Conservation (phyloP, 2,329 filamentous ascomycete species). For the Aspergillus sp. region DNA sequence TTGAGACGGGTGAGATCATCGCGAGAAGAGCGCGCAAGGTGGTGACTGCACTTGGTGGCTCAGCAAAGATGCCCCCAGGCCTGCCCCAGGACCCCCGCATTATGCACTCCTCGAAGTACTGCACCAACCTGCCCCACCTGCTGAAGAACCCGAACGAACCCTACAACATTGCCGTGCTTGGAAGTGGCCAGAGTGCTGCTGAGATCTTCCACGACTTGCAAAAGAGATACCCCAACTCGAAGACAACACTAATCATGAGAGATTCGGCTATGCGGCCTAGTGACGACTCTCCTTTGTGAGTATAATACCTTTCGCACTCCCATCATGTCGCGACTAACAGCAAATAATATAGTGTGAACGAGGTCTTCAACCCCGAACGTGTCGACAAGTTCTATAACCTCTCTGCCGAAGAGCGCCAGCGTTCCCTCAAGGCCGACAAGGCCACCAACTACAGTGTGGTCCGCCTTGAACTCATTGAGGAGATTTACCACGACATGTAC, state of each 20-base stretch:
- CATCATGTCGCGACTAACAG: constrained; percentile 8
- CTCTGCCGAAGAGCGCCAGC: constrained; percentile 62
- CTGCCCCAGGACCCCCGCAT: constrained; percentile 72
- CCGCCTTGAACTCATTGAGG: constrained; percentile 83
- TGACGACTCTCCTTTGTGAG: constrained; percentile 94
- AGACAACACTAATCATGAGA: constrained; percentile 77
- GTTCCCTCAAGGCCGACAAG: constrained; percentile 67
- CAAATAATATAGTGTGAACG: constrained; percentile 72
- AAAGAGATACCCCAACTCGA: constrained; percentile 75
- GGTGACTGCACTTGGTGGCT: constrained; percentile 67
- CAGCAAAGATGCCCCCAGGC: constrained; percentile 68
- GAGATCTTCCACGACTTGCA: constrained; percentile 94
- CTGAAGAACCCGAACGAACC: constrained; percentile 43
- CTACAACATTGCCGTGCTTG: constrained; percentile 80
- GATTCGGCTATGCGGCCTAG: constrained; percentile 82
- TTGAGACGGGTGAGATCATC: constrained; percentile 47
- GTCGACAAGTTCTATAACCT: constrained; percentile 76
- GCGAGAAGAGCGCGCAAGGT: constrained; percentile 52
- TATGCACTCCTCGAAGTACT: constrained; percentile 87
- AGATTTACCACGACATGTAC: constrained; percentile 85
- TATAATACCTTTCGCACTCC: not conserved
- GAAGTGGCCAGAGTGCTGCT: constrained; percentile 87
- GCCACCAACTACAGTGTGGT: constrained; percentile 96
- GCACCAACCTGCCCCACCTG: constrained; percentile 44
- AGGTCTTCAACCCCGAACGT: constrained; percentile 88